Base-by-base conservation (phyloP, 306 rosid genomes). In the Rosa persica region DNA sequence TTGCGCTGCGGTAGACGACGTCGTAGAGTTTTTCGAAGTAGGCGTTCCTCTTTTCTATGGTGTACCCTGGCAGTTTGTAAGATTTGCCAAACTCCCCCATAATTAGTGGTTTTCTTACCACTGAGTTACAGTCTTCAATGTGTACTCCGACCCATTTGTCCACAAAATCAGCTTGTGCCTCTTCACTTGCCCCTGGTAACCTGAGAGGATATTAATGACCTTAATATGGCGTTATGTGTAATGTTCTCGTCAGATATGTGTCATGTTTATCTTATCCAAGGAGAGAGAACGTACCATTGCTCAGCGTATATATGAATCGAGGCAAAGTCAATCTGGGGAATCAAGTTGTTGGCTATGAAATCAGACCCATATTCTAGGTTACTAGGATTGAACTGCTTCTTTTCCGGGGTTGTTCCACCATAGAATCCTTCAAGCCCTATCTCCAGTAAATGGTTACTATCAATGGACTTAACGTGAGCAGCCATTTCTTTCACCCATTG, bases 391-490 rank as follows among this genome's bases (percentile, higher is more conserved):
- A 73, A 80, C 69, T 87, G 88, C 78, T 73, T 85, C 80, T 84
- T 86, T 5, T 79, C 88, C 17, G 83, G 78, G 8, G 52, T 81
- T 12, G 89, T 85, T 67, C 82, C 84, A 20, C 94, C 91, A 75
- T 90, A 86, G 62, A 92, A 92, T 25, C 94, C 97, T 81, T 90
- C 97, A 88, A 90, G 82, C 38, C 97, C 91, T 79, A 90, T 79
- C 58, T 72, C 88, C 66, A 92, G 57, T 44, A 89, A 78, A 85
- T 88, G 94, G 19, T 81, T 62, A 0, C 61, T 66, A 78, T 89
- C 93, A 13, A 89, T 67, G 15, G 85, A 89, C 66, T 88, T 92
- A 76, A 85, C 86, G 77, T 79, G 78, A 20, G 76, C 22, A 67
- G 87, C 90, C 92, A 89, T 88, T 62, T 92, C 93, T 48, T 84